Evolutionary conservation across 352 stramenopile genomes (phyloP).

Genomic region (Pythium chondricola): DNA sequence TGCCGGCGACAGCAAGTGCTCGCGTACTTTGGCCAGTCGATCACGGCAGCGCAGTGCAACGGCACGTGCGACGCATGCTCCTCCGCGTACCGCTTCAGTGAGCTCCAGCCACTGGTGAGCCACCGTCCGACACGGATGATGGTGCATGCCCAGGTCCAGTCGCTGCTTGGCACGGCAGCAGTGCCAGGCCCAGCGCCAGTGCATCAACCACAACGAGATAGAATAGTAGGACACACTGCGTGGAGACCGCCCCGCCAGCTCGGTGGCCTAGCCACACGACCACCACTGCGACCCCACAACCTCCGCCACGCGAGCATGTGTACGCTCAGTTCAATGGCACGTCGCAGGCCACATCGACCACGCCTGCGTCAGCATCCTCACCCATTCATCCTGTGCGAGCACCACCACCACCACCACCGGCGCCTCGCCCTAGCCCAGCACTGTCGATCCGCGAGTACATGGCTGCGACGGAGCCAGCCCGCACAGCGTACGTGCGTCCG

Average conservation of each 20-base stretch:
- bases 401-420: not conserved
- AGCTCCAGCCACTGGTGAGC: constrained; percentile 1
- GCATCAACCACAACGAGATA: no score
- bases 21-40: constrained; percentile 40
- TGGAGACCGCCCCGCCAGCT: no score
- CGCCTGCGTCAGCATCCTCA: not conserved
- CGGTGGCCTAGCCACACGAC: no score
- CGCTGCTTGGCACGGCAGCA: not conserved
- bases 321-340: not conserved
- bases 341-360: not conserved
- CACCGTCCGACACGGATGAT: no score
- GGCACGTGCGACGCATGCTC: constrained; percentile 46
- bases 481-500: not conserved
- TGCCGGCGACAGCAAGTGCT: constrained; percentile 40
- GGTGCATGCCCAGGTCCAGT: not conserved
- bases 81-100: constrained; percentile 25
- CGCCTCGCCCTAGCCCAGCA: not conserved
- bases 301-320: no score
- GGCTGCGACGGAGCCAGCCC: not conserved
- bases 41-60: constrained; percentile 28
- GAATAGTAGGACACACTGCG: no score
- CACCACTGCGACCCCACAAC: no score
- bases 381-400: not conserved
- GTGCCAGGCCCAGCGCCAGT: no score
- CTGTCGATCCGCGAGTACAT: constrained; percentile 11